Percentiles rank a stretch among this genome's conserved stretches.
phyloP scores from a whole-genome alignment of 208 protist species.

The Trypanosoma mega region DNA sequence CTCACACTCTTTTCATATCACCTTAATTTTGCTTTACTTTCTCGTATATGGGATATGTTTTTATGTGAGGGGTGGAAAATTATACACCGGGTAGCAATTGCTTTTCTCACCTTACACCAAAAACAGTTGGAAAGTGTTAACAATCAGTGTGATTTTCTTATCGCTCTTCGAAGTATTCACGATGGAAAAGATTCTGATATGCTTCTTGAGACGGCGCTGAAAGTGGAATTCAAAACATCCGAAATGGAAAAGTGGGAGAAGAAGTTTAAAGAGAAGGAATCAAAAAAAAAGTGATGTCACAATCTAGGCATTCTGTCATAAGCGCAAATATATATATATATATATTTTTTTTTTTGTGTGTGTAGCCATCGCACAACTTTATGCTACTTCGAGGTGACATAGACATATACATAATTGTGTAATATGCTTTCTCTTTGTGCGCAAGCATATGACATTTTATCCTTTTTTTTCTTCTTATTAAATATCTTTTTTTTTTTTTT shows the following conservation, averaged over 20 bases:
- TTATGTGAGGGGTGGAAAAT: constrained; percentile 92
- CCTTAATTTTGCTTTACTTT: constrained; percentile 76
- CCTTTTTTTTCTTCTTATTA: no score
- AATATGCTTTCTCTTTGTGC: no score
- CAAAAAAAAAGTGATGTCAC: no score
- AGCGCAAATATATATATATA: no score
- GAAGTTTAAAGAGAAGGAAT: not conserved
- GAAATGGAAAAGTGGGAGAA: constrained; percentile 29
- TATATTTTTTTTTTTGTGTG: constrained; percentile 5
- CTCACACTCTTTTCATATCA: constrained; percentile 87
- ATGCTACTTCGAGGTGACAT: no score
- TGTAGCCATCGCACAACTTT: constrained; percentile 23
- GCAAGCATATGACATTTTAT: no score
- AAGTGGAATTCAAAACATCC: constrained; percentile 69
- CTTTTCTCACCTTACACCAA: constrained; percentile 68
- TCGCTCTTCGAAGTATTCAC: constrained; percentile 60
- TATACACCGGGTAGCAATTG: constrained; percentile 81
- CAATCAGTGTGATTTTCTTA: constrained; percentile 55
- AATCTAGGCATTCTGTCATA: no score
- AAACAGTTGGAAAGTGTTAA: constrained; percentile 33
- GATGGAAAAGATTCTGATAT: constrained; percentile 53
- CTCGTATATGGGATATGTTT: constrained; percentile 92
- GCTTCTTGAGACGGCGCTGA: constrained; percentile 52
- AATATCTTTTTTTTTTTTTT: not conserved
- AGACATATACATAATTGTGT: no score